phyloP scores from a whole-genome alignment of 2,329 filamentous ascomycete species.

The Scedosporium aurantiacum region DNA sequence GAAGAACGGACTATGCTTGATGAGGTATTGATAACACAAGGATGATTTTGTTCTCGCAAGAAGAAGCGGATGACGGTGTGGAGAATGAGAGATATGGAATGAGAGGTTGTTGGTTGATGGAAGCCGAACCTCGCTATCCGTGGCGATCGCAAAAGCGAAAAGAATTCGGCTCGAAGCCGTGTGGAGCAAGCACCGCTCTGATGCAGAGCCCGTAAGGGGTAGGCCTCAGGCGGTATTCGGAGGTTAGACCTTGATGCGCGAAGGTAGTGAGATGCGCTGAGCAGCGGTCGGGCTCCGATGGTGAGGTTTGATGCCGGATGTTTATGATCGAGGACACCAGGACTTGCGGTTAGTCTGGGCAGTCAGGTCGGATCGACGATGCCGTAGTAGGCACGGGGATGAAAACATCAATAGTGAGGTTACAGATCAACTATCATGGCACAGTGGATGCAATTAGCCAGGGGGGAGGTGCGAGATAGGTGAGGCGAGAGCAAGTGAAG shows the following conservation, averaged over 20 bases:
- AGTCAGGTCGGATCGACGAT: constrained; percentile 9
- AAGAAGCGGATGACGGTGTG: not conserved
- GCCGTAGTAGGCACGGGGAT: constrained; percentile 8
- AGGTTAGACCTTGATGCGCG: not conserved
- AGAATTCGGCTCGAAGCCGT: not conserved
- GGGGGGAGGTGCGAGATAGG: constrained; percentile 3
- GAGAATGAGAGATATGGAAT: not conserved
- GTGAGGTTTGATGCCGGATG: not conserved
- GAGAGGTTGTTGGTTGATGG: not conserved
- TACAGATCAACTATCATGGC: constrained; percentile 7
- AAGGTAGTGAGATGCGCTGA: not conserved
- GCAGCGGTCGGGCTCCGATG: not conserved
- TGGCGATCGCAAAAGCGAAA: not conserved
- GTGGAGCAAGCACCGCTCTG: not conserved
- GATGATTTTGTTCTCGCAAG: not conserved
- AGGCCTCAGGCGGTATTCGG: not conserved
- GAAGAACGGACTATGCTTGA: not conserved
- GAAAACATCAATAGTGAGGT: constrained; percentile 11
- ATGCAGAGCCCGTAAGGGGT: not conserved
- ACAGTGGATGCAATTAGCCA: constrained; percentile 7
- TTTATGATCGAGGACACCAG: not conserved
- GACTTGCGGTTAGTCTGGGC: not conserved
- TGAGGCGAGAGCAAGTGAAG: constrained; percentile 3
- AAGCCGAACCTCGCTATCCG: not conserved
- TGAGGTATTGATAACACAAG: not conserved